A percentile compares a stretch with the other conserved stretches of the same genome.
Conservation (phyloP, 768 basidiomycete genomes). For the Mrakia blollopis region DNA sequence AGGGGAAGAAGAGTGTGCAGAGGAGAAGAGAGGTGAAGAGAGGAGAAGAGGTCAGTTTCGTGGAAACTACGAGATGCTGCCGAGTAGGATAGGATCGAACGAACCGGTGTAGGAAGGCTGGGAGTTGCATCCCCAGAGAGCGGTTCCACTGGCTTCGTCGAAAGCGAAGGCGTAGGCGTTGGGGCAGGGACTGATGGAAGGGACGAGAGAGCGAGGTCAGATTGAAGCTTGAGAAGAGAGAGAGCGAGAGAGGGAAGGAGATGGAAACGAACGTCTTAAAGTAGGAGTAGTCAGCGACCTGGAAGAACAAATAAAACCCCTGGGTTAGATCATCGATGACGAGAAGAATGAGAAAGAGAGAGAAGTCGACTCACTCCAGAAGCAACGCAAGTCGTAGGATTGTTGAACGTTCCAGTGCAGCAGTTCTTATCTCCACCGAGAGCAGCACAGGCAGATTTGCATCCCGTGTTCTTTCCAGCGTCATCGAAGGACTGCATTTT, state of each 20-base stretch:
- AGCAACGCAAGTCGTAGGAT: background rate
- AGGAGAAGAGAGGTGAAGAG: too few relatives aligned
- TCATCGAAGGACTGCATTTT: background rate
- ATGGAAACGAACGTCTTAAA: background rate
- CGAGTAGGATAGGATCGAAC: background rate
- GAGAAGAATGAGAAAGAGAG: background rate
- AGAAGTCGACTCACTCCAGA: background rate
- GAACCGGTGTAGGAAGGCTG: background rate
- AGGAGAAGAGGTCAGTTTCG: background rate
- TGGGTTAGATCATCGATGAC: background rate
- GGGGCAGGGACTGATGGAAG: background rate
- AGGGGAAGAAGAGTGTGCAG: background rate
- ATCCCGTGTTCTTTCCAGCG: background rate
- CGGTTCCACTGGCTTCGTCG: background rate
- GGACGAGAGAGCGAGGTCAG: background rate
- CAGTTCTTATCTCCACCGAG: background rate
- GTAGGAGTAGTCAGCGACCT: background rate
- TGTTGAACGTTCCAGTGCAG: background rate
- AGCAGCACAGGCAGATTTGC: background rate
- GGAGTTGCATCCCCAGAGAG: constrained; percentile 4
- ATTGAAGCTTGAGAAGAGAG: background rate
- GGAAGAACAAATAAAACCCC: background rate
- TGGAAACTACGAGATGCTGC: background rate
- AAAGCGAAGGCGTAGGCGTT: constrained; percentile 4
- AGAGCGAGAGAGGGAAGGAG: background rate